Evolutionary conservation across 164 flowering plant genomes (phyloP).

Genomic region (Pachysandra terminalis): DNA sequence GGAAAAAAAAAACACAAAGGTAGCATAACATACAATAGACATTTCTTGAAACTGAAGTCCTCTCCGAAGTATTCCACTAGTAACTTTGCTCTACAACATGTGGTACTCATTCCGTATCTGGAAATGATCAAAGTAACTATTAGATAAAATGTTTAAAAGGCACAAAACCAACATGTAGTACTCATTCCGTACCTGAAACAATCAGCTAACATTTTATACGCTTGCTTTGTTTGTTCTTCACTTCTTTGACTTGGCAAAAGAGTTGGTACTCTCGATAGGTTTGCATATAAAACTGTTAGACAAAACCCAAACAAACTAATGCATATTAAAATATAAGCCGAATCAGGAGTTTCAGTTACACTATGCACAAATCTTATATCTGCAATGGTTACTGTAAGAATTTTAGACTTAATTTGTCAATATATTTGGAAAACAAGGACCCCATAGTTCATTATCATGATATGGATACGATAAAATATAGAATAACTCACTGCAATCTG

Average conservation of each 20-base stretch:
- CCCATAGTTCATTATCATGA: neutral
- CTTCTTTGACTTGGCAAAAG: slow-evolving; percentile 82
- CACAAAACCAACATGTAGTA: neutral
- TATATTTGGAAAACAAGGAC: neutral
- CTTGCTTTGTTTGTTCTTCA: slow-evolving; percentile 70
- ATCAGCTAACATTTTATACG: slow-evolving; percentile 80
- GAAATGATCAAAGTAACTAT: slow-evolving; percentile 11
- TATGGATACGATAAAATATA: slow-evolving; percentile 4
- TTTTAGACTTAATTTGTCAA: neutral
- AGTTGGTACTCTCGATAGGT: slow-evolving; percentile 63
- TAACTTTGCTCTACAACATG: slow-evolving; percentile 72
- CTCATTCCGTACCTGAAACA: slow-evolving; percentile 68
- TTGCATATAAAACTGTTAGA: slow-evolving; percentile 69
- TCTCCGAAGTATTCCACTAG: slow-evolving; percentile 92
- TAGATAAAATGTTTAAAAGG: slow-evolving; percentile 1
- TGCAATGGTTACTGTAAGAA: neutral
- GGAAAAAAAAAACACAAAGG: slow-evolving; percentile 8
- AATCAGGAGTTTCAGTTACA: neutral
- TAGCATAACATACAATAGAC: slow-evolving; percentile 53
- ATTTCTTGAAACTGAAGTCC: slow-evolving; percentile 44
- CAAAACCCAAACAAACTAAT: slow-evolving; percentile 10
- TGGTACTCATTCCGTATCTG: slow-evolving; percentile 86
- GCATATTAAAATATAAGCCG: neutral
- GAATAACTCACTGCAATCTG: slow-evolving; percentile 71
- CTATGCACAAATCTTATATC: neutral